Percentiles rank a stretch among this genome's conserved stretches.
Conservation (phyloP, 2,329 filamentous ascomycete species). For the Cladosporium sphaerospermum region DNA sequence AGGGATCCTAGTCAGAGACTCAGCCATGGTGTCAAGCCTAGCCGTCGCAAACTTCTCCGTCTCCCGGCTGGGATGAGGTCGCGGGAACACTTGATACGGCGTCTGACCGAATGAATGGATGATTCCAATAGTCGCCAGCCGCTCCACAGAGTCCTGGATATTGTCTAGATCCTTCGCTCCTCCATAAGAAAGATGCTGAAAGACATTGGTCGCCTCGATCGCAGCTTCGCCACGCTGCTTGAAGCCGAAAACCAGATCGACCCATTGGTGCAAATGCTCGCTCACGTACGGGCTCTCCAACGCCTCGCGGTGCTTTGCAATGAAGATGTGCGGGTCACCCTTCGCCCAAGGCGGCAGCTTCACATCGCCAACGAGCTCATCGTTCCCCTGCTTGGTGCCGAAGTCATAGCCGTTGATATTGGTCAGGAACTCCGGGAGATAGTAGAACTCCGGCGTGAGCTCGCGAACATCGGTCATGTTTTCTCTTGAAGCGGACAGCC, state of each 20-base stretch:
- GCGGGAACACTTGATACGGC: conserved; percentile 85
- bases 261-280: conserved; percentile 85
- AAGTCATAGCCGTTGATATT: conserved; percentile 95
- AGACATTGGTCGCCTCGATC: conserved; percentile 86
- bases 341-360: conserved; percentile 94
- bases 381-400: conserved; percentile 74
- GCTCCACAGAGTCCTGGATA: conserved; percentile 81
- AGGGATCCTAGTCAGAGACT: conserved; percentile 69
- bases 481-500: conserved; percentile 80
- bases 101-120: conserved; percentile 99
- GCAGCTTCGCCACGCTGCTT: conserved; percentile 93
- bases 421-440: conserved; percentile 86
- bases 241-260: conserved; percentile 87
- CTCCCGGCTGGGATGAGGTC: conserved; percentile 68
- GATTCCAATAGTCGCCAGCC: conserved; percentile 83
- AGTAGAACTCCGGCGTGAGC: conserved; percentile 95
- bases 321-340: conserved; percentile 90
- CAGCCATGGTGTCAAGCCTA: conserved; percentile 70
- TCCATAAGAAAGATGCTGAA: conserved; percentile 91
- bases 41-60: conserved; percentile 53
- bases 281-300: conserved; percentile 91
- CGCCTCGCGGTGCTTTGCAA: conserved; percentile 91
- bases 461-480: conserved; percentile 95
- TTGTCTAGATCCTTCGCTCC: conserved; percentile 88
- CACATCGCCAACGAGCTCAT: conserved; percentile 75